Evolutionary conservation across 2,329 filamentous ascomycete species (phyloP), one percentile per base, ranked within the genome.

Genomic region (Diaporthe capsici): DNA sequence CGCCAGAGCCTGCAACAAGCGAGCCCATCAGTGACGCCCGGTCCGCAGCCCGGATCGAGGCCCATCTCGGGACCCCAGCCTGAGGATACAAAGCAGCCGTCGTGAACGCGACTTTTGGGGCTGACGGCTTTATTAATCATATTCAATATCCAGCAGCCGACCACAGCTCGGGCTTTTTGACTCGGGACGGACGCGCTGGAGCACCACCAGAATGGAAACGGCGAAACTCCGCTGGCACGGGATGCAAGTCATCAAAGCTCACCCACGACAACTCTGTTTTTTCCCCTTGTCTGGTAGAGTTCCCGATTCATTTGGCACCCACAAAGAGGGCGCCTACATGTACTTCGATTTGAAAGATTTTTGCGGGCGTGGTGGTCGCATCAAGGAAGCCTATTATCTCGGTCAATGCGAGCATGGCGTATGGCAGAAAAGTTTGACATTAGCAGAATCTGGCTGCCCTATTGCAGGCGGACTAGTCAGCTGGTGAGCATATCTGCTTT

Each of bases 1-100:
- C 78, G 81, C 22, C 80, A 81, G 73, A 82, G 80, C 22, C 71
- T 84, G 55, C 74, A 67, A 25, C 68, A 74, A 9, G 37, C 37
- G 2, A 60, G 70, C 47, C 65, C 65, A 8, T 70, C 65, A 8
- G 65, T 55, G 49, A 70, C 65, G 3, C 63, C 44, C 12, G 63
- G 63, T 12, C 63, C 34, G 47, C 49, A 70, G 31, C 17, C 49
- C 4, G 42, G 28, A n/a, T 55, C 34, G n/a, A 22, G n/a, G 25
- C 47, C 65, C 13, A 39, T 34, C 31, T 28, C 47, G 47, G 47
- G 44, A 28, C 47, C 1, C 13, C 47, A 22, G 4, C 10, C 65
- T 20, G 15, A 28, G 22, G 31, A 13, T 20, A 13, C 44, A 20
- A 28, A 53, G 22, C 39, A 70, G 31, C n/a, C 13, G 37, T 42